Percentiles rank a stretch among this genome's conserved stretches.
Conservation (phyloP, 202 grass and related monocot genomes). For the Thinopyrum obtusiflorum region DNA sequence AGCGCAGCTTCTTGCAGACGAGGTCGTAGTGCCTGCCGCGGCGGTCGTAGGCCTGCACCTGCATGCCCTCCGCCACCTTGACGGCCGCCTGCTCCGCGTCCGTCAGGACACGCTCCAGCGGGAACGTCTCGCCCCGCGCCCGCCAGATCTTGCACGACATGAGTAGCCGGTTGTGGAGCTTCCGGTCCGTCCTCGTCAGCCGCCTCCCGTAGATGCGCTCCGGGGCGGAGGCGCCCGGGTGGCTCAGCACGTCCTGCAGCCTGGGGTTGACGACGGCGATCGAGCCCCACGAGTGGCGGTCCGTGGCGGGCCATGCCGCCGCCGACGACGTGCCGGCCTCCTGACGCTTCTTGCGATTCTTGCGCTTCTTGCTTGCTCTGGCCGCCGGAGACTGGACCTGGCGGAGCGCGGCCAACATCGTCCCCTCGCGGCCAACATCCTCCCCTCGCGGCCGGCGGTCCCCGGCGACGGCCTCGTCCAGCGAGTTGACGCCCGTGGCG, state of each 20-base stretch:
- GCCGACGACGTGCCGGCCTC: no score
- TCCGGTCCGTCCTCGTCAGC: not conserved
- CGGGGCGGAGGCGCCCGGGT: not conserved
- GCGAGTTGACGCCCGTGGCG: not conserved
- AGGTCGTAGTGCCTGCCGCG: not conserved
- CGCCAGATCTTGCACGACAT: slow-evolving; percentile 33
- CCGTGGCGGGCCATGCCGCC: no score
- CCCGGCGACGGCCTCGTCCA: not conserved
- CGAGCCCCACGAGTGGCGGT: no score
- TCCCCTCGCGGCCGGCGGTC: not conserved
- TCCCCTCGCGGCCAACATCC: no score
- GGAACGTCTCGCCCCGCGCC: not conserved
- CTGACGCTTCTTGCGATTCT: no score
- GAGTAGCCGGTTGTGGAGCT: not conserved
- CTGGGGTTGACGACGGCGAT: no score
- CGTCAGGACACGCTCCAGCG: not conserved
- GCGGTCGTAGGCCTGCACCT: not conserved
- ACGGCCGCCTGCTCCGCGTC: not conserved
- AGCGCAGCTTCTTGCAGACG: not conserved
- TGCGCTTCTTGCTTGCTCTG: no score
- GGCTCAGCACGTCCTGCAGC: no score
- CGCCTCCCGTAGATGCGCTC: not conserved
- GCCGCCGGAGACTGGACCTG: no score
- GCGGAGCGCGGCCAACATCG: no score
- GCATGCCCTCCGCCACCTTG: not conserved